Percentiles rank a stretch among this genome's conserved stretches.
These are phyloP conservation scores for Megacollybia marginata DNA, from an alignment of 768 basidiomycete species.

Conservation along the genomic window DNA sequence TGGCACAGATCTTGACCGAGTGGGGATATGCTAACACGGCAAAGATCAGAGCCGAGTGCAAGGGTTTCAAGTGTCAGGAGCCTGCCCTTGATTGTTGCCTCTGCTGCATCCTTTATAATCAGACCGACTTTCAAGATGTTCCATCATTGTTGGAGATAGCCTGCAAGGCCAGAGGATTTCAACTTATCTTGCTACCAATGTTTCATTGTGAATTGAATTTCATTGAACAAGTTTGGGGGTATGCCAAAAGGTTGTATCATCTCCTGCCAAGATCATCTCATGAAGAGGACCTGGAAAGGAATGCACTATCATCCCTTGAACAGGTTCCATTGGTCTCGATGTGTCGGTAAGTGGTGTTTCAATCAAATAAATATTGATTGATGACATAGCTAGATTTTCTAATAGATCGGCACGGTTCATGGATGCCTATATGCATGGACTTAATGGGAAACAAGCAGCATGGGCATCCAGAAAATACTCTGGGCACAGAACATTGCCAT, in stretches of 20 bases:
- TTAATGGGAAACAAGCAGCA: slow-evolving; percentile 13
- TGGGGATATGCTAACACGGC: slow-evolving; percentile 11
- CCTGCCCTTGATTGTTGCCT: slow-evolving; percentile 19
- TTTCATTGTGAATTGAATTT: slow-evolving; percentile 27
- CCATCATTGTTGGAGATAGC: slow-evolving; percentile 15
- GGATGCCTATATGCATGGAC: slow-evolving; percentile 14
- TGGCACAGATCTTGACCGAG: slow-evolving; percentile 5
- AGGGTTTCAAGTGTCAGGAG: slow-evolving; percentile 22
- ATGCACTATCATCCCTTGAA: slow-evolving; percentile 22
- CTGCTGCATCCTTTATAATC: slow-evolving; percentile 13
- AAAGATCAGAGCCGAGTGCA: slow-evolving; percentile 19
- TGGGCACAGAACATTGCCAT: slow-evolving; percentile 13
- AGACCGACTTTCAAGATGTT: slow-evolving; percentile 18
- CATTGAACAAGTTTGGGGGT: slow-evolving; percentile 30
- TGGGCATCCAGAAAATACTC: slow-evolving; percentile 19
- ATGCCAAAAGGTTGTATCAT: slow-evolving; percentile 21
- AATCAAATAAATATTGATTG: background rate
- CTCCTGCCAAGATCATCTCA: slow-evolving; percentile 15
- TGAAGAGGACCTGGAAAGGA: slow-evolving; percentile 25
- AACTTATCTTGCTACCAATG: slow-evolving; percentile 18
- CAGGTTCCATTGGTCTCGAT: slow-evolving; percentile 18
- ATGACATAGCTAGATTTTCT: slow-evolving; percentile 3
- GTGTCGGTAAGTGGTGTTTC: slow-evolving; percentile 8
- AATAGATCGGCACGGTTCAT: slow-evolving; percentile 14
- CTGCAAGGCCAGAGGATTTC: slow-evolving; percentile 12